Evolutionary conservation across 306 rosid genomes (phyloP).

Genomic region (Rosa multiflora): DNA sequence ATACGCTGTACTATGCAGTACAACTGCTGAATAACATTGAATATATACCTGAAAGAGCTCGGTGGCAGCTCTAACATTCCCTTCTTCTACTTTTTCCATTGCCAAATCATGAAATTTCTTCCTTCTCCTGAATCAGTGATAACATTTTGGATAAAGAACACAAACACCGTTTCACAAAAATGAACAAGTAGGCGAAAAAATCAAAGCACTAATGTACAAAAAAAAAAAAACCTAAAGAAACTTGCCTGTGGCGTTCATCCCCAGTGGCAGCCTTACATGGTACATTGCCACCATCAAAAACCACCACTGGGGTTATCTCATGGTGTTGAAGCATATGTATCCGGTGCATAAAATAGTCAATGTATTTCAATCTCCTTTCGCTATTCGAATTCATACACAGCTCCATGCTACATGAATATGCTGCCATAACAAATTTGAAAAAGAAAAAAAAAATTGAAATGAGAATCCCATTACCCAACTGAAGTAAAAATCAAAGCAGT

Average conservation of each 20-base stretch:
- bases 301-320: slow-evolving; percentile 50
- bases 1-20: not conserved
- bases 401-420: slow-evolving; percentile 96
- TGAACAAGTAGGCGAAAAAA: not conserved
- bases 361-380: slow-evolving; percentile 60
- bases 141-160: not conserved
- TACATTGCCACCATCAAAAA: slow-evolving; percentile 53
- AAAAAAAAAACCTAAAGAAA: not conserved
- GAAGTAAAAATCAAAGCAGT: not conserved
- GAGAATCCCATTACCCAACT: not conserved
- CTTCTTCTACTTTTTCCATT: slow-evolving; percentile 74
- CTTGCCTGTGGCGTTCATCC: slow-evolving; percentile 48
- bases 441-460: not conserved
- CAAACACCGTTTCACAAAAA: not conserved
- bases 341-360: slow-evolving; percentile 78
- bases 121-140: slow-evolving; percentile 49
- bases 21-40: not conserved
- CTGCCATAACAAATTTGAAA: slow-evolving; percentile 31
- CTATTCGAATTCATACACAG: slow-evolving; percentile 66
- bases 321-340: slow-evolving; percentile 52
- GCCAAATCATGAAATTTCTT: slow-evolving; percentile 62
- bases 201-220: not conserved
- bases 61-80: slow-evolving; percentile 67
- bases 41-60: slow-evolving; percentile 78
- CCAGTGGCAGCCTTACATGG: slow-evolving; percentile 51